Evolutionary conservation across 2,329 filamentous ascomycete genomes (phyloP).

Genomic region (Penicillium sp.): DNA sequence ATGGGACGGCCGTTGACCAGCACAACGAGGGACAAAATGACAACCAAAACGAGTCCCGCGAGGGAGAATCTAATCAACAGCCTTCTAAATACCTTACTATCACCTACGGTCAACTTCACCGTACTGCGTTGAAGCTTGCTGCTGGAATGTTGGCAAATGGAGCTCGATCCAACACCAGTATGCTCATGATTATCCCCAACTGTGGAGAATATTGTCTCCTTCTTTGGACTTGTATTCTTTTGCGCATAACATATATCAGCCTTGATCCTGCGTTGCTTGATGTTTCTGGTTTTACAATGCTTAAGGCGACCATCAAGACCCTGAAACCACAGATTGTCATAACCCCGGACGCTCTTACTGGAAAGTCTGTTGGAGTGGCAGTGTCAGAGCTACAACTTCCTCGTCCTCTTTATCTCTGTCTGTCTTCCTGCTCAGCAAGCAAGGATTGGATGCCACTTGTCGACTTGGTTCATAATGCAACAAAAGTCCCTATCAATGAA

Average conservation of each 20-base stretch:
- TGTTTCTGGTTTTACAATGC: too few relatives aligned
- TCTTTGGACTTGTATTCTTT: not conserved
- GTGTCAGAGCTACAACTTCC: conserved; percentile 1
- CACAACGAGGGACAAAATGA: too few relatives aligned
- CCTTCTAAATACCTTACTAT: not conserved
- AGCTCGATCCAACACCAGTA: not conserved
- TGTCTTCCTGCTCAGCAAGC: not conserved
- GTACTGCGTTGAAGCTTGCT: not conserved
- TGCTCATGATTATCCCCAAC: conserved; percentile 2
- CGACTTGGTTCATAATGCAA: not conserved
- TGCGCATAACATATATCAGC: not conserved
- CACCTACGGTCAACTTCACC: not conserved
- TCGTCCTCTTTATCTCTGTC: not conserved
- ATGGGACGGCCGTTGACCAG: not conserved
- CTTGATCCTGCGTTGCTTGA: not conserved
- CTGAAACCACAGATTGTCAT: not conserved
- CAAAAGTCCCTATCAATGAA: not conserved
- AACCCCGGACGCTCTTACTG: not conserved
- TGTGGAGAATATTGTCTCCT: not conserved
- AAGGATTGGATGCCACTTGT: not conserved
- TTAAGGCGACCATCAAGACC: too few relatives aligned
- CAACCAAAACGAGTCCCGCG: too few relatives aligned
- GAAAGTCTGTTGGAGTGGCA: too few relatives aligned
- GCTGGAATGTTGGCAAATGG: not conserved
- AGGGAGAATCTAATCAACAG: not conserved